Evolutionary conservation across 2,329 filamentous ascomycete genomes (phyloP).

Genomic region (Neonectria magnoliae): DNA sequence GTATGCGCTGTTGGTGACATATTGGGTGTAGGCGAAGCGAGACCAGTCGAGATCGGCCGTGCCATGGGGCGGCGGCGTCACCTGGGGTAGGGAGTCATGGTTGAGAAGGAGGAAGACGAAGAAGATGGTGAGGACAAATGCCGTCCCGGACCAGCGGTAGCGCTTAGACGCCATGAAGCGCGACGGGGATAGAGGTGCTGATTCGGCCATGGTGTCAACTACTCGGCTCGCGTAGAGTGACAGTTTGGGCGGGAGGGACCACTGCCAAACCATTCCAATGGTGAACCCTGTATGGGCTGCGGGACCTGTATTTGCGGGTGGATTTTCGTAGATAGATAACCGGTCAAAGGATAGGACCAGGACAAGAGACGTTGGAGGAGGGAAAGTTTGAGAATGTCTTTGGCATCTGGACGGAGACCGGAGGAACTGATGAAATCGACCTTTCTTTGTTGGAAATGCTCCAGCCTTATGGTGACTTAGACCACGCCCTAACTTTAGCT

Average conservation of each 20-base stretch:
- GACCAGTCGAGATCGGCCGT: constrained; percentile 25
- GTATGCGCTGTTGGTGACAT: constrained; percentile 58
- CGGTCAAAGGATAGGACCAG: background rate
- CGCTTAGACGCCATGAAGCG: constrained; percentile 4
- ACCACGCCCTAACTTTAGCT: too few species aligned
- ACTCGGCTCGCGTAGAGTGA: background rate
- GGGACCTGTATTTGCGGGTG: background rate
- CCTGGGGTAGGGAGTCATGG: background rate
- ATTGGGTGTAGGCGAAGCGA: constrained; percentile 59
- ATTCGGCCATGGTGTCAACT: background rate
- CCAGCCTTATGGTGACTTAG: too few species aligned
- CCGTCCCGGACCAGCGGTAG: constrained; percentile 2
- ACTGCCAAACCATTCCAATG: background rate
- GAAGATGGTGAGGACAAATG: background rate
- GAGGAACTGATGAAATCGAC: background rate
- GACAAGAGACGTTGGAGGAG: background rate
- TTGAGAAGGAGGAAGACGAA: background rate
- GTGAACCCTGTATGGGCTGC: background rate
- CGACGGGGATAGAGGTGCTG: background rate
- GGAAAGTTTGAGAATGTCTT: background rate
- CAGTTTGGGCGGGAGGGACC: background rate
- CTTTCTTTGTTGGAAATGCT: background rate
- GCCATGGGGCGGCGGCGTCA: background rate
- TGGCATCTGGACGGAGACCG: background rate
- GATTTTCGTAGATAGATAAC: background rate